These are phyloP conservation scores for Trichoderma oligosporum DNA, from an alignment of 2,329 filamentous ascomycete species.

Conservation along the genomic window DNA sequence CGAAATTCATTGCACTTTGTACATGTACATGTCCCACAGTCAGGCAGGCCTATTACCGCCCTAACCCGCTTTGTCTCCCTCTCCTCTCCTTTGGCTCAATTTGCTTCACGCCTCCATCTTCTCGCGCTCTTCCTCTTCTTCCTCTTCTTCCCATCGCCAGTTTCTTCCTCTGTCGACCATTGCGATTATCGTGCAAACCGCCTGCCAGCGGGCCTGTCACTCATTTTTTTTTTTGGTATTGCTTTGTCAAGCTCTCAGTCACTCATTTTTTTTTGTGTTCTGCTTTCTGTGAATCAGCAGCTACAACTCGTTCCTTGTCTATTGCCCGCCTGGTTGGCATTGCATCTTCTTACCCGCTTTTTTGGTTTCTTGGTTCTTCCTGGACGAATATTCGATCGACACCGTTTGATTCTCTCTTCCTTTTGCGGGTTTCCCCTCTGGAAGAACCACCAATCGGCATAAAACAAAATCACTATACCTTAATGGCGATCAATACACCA, in stretches of 20 bases:
- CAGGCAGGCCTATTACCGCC: conserved; percentile 4
- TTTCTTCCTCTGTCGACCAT: conserved; percentile 36
- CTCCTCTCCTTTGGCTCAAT: conserved; percentile 12
- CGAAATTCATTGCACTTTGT: neutral
- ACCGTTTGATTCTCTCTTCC: neutral
- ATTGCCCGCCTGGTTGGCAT: conserved; percentile 16
- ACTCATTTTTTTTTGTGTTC: conserved; percentile 40
- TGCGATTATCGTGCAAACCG: conserved; percentile 30
- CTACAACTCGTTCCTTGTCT: conserved; percentile 16
- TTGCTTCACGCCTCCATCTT: neutral
- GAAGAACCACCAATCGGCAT: neutral
- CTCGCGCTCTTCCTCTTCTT: conserved; percentile 22
- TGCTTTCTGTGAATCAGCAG: conserved; percentile 14
- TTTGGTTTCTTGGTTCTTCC: conserved; percentile 25
- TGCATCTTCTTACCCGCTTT: conserved; percentile 11
- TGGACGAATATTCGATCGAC: conserved; percentile 16
- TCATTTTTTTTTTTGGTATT: conserved; percentile 45
- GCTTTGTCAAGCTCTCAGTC: conserved; percentile 30
- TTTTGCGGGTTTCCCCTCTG: neutral
- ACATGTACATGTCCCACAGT: conserved; percentile 9
- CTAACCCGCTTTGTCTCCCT: conserved; percentile 15
- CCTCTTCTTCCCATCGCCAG: conserved; percentile 33
- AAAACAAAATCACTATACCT: conserved; percentile 3
- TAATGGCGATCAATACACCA: conserved; percentile 19
- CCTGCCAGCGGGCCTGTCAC: conserved; percentile 57